Evolutionary conservation across 202 grass and related monocot genomes (phyloP), one percentile per base, ranked within the genome.

Genomic region (Eragrostis tef): DNA sequence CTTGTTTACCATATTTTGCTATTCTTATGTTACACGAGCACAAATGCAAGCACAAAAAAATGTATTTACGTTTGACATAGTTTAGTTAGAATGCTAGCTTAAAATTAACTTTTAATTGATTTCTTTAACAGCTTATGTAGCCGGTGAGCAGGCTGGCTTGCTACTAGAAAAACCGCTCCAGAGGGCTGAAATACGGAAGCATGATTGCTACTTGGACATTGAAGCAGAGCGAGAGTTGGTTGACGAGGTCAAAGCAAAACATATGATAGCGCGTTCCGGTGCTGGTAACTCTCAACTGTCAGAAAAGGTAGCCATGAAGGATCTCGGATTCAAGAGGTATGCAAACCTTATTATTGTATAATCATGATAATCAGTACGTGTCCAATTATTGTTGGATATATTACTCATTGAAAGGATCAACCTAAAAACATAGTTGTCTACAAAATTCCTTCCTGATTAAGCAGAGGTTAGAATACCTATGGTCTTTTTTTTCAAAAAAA

Each of bases 311-410:
- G 11, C 65, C 48, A 84, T 90, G 86, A 88, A 84, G 39, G 80
- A 94, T 70, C 79, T 94, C 2, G 88, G 88, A 24, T 58, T 88
- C 12, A 78, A 81, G 10, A 87, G 84, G 90, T 92, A 52, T 51
- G 57, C 19, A 19, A 31, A 63, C 17, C 29, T 11, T 34, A 13
- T 9, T 6, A 64, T 3, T 64, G 34, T 39, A 2, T 39, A 39
- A 39, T 39, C 34, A 39, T 39, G 4, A 39, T n/a, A n/a, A n/a
- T n/a, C n/a, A n/a, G n/a, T n/a, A n/a, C n/a, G 34, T 39, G 34
- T 39, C 34, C 34, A 39, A 39, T 3, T 39, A 39, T 39, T 39
- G 34, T 39, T 39, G 34, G 34, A 39, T 39, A 39, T 39, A 39
- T 39, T 39, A 39, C 34, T 2, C 1, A 5, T 39, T 39, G 4